These are phyloP conservation scores for Gossypium ekmanianum DNA, from an alignment of 345 rosid species.

Conservation along the genomic window DNA sequence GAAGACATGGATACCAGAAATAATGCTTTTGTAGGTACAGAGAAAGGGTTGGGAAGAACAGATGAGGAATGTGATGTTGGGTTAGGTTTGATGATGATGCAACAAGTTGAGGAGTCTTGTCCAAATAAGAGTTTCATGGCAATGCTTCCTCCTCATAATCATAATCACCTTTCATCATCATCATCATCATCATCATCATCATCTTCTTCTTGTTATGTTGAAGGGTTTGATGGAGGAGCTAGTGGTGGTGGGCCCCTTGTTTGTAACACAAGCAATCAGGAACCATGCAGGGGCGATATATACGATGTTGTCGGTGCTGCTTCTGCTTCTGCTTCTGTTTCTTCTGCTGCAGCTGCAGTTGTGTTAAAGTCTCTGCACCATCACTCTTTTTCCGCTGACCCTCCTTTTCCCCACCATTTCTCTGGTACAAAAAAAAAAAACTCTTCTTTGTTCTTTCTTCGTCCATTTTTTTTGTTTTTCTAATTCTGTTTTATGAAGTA, in stretches of 20 bases:
- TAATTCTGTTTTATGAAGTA: neutral
- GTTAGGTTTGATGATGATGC: conserved; percentile 40
- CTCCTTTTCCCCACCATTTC: conserved; percentile 33
- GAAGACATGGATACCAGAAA: conserved; percentile 23
- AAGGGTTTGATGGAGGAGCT: conserved; percentile 23
- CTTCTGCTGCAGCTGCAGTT: conserved; percentile 1
- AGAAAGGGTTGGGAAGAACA: conserved; percentile 23
- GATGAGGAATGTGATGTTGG: conserved; percentile 32
- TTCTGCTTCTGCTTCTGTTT: conserved; percentile 25
- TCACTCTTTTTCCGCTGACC: conserved; percentile 22
- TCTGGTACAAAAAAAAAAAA: conserved; percentile 32
- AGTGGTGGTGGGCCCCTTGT: conserved; percentile 35
- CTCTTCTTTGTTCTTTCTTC: conserved; percentile 20
- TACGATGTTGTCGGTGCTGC: conserved; percentile 40
- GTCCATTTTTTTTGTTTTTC: neutral
- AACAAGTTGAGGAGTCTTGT: conserved; percentile 20
- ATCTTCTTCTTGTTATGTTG: neutral
- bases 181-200: conserved; percentile 28
- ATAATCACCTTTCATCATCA: conserved; percentile 29
- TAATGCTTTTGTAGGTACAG: conserved; percentile 24
- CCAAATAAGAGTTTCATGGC: conserved; percentile 29
- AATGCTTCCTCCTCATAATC: conserved; percentile 25
- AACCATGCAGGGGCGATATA: conserved; percentile 32
- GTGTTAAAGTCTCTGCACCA: conserved; percentile 24
- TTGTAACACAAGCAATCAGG: conserved; percentile 40